Base-by-base conservation (phyloP, 1,284 basidiomycete species). In the Sporisorium graminicola region DNA sequence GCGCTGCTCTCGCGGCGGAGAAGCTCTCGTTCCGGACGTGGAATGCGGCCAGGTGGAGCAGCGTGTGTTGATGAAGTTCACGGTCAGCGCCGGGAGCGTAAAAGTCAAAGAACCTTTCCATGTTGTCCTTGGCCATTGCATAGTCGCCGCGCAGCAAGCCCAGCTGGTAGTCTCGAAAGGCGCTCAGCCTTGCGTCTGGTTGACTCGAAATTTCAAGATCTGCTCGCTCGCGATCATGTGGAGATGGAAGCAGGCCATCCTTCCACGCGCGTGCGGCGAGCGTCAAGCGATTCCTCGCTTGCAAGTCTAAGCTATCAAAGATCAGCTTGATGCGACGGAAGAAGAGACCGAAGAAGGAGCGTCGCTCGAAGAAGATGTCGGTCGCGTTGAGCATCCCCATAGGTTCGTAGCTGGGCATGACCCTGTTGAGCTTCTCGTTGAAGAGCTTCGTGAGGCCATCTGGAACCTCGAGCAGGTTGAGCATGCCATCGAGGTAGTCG, bases 41-140 rank as follows among this genome's bases (percentile, higher is more conserved):
- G 33, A 77, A 77, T 13, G 74, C 51, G 2, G 74, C 66, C 0
- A 77, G 60, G 43, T 77, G 69, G 27, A 77, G 35, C 24, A 77
- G 47, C 5, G 74, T 77, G 52, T 77, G 70, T 46, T 77, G 74
- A 49, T 77, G 74, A 13, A 77, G 66, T 46, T 77, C 74, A n/a
- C 74, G 65, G 42, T 76, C 74, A n/a, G 74, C 62, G 14, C 74
- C 74, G 7, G 74, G 74, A 6, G 74, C 63, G 40, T 69, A 73
- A 57, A 73, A 77, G 56, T 77, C 74, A 35, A 77, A 77, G 43
- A 73, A 74, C 33, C 54, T 66, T 29, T 77, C 70, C 74, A 77
- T 77, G 44, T 67, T 77, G 56, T 74, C 70, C 47, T 77, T 77
- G 1, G 74, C 66, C 51, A 59, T 53, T 8, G 52, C 37, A 29